These are phyloP conservation scores for Dendrothele bispora DNA, from an alignment of 768 basidiomycete genomes.

Conservation along the genomic window DNA sequence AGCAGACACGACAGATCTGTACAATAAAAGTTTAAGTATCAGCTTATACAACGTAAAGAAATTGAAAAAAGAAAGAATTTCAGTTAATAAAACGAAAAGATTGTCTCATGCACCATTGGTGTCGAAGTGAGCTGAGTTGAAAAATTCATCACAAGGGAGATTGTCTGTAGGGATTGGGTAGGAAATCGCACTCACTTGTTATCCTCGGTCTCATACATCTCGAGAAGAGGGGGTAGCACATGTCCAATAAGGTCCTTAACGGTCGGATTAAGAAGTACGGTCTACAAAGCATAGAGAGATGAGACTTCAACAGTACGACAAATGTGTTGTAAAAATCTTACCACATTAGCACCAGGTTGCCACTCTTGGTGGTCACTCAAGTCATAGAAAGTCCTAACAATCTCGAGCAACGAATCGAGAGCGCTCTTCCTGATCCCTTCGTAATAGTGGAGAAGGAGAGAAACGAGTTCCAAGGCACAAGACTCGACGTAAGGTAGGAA, in stretches of 20 bases:
- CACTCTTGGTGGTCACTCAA: slow-evolving; percentile 82
- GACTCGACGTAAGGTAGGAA: slow-evolving; percentile 92
- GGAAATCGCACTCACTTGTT: slow-evolving; percentile 75
- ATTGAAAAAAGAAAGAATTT: slow-evolving; percentile 21
- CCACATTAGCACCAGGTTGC: slow-evolving; percentile 68
- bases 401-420: slow-evolving; percentile 82
- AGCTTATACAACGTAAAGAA: slow-evolving; percentile 1
- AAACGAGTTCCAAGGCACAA: slow-evolving; percentile 75
- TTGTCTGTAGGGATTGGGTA: slow-evolving; percentile 4
- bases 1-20: slow-evolving; percentile 82
- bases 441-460: slow-evolving; percentile 87
- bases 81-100: slow-evolving; percentile 32
- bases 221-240: slow-evolving; percentile 70
- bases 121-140: slow-evolving; percentile 84
- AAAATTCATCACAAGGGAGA: slow-evolving; percentile 46
- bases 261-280: slow-evolving; percentile 54
- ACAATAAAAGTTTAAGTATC: slow-evolving; percentile 22
- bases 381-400: slow-evolving; percentile 90
- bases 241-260: slow-evolving; percentile 82
- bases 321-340: slow-evolving; percentile 34
- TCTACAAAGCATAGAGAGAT: slow-evolving; percentile 26
- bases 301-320: no score
- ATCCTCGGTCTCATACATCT: slow-evolving; percentile 93
- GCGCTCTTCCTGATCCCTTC: slow-evolving; percentile 97
- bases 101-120: slow-evolving; percentile 62